These are phyloP conservation scores for Zizania latifolia DNA, from an alignment of 176 grass and related monocot species.

Conservation along the genomic window DNA sequence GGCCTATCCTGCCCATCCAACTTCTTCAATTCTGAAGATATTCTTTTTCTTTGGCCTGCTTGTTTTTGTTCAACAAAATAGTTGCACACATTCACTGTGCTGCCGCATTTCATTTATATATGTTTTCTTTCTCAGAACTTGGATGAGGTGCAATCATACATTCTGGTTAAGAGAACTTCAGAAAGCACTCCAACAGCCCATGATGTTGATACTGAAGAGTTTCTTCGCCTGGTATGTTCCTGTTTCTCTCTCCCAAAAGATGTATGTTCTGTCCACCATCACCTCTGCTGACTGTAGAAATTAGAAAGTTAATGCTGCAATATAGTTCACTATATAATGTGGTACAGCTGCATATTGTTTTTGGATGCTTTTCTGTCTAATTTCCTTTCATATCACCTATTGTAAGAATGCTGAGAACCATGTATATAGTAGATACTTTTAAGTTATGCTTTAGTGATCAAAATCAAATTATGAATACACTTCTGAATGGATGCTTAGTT, in stretches of 20 bases:
- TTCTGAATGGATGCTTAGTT: not conserved
- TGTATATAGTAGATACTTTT: not conserved
- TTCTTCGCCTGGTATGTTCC: slow-evolving; percentile 60
- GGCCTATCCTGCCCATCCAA: not conserved
- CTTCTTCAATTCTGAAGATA: not conserved
- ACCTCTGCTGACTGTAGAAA: slow-evolving; percentile 1
- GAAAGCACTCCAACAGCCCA: slow-evolving; percentile 16
- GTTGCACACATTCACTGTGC: not conserved
- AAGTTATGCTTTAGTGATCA: not conserved
- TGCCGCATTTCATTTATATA: slow-evolving; percentile 9
- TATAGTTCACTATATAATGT: not conserved
- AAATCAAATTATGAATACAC: not conserved
- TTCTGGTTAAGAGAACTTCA: slow-evolving; percentile 53
- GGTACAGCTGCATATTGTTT: not conserved
- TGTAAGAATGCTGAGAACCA: not conserved
- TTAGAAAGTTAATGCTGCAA: not conserved
- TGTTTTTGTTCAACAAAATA: not conserved
- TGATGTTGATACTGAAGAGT: slow-evolving; percentile 43
- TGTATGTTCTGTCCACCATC: not conserved
- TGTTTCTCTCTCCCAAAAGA: not conserved
- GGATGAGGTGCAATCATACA: slow-evolving; percentile 96
- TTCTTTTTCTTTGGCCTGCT: not conserved
- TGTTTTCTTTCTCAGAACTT: slow-evolving; percentile 41
- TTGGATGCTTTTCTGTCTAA: not conserved
- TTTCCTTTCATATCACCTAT: not conserved